phyloP scores from a whole-genome alignment of 2,329 filamentous ascomycete genomes.

The Colletotrichum agaves region DNA sequence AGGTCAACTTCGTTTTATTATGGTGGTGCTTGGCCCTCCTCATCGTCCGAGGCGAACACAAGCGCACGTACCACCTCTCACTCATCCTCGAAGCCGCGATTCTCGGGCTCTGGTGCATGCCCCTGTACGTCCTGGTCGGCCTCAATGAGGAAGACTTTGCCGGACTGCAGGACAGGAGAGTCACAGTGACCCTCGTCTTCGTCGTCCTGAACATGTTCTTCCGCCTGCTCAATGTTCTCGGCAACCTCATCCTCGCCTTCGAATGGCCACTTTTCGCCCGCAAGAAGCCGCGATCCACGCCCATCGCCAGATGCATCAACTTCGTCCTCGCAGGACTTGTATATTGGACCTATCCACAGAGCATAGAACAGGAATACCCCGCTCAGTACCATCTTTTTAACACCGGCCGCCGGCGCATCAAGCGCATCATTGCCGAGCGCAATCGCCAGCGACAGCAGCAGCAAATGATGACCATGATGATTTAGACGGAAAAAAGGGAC shows the following conservation, averaged over 20 bases:
- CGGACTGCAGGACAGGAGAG: slow-evolving; percentile 19
- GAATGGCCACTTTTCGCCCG: slow-evolving; percentile 53
- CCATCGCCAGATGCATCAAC: slow-evolving; percentile 39
- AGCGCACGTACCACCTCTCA: slow-evolving; percentile 54
- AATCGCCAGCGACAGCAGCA: slow-evolving; percentile 30
- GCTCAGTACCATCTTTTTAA: slow-evolving; percentile 34
- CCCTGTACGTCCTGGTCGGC: slow-evolving; percentile 40
- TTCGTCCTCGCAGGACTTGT: slow-evolving; percentile 46
- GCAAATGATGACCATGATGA: slow-evolving; percentile 31
- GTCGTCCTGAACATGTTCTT: slow-evolving; percentile 52
- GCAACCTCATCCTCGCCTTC: slow-evolving; percentile 50
- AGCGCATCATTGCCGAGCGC: slow-evolving; percentile 32
- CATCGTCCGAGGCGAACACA: slow-evolving; percentile 46
- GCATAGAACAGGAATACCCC: slow-evolving; percentile 52
- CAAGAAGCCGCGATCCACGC: slow-evolving; percentile 42
- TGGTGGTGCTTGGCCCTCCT: slow-evolving; percentile 49
- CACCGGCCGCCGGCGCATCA: slow-evolving; percentile 33
- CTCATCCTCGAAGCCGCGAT: slow-evolving; percentile 51
- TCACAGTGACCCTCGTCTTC: slow-evolving; percentile 48
- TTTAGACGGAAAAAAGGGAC: slow-evolving; percentile 2
- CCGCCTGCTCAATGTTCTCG: slow-evolving; percentile 51
- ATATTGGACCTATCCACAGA: slow-evolving; percentile 56
- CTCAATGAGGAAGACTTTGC: slow-evolving; percentile 9
- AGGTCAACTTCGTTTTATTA: slow-evolving; percentile 51
- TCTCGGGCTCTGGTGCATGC: slow-evolving; percentile 45